These are phyloP conservation scores for Fusarium sp. DNA, from an alignment of 2,329 filamentous ascomycete genomes.

Conservation along the genomic window DNA sequence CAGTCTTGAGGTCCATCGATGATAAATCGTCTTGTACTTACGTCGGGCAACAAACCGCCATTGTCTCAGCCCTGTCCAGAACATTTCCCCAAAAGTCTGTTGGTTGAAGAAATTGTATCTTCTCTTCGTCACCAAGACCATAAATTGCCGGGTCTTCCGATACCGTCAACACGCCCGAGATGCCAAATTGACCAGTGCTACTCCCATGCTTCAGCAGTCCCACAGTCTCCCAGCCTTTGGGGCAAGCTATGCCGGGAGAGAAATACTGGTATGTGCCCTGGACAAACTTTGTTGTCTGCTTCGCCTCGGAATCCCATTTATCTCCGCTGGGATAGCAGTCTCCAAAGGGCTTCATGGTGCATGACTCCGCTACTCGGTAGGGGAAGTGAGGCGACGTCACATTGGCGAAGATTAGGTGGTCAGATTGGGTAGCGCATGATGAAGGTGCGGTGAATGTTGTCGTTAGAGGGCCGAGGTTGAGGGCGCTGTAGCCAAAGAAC, in stretches of 20 bases:
- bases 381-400: background rate
- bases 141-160: background rate
- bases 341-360: background rate
- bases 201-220: background rate
- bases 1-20: accelerated
- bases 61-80: background rate
- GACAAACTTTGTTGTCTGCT: background rate
- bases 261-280: background rate
- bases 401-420: background rate
- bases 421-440: background rate
- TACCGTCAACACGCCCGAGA: background rate
- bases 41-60: slow-evolving; percentile 9
- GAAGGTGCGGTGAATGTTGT: background rate
- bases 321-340: background rate
- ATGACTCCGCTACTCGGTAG: background rate
- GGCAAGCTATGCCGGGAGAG: background rate
- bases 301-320: accelerated
- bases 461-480: slow-evolving; percentile 1
- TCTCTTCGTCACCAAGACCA: too few species aligned
- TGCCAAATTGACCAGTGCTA: background rate
- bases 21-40: accelerated
- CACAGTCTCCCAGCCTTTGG: slow-evolving; percentile 1
- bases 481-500: background rate
- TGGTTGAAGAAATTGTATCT: background rate
- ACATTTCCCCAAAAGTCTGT: background rate